Conservation (phyloP, 768 basidiomycete species). For the Strobilomyces dryophilus region DNA sequence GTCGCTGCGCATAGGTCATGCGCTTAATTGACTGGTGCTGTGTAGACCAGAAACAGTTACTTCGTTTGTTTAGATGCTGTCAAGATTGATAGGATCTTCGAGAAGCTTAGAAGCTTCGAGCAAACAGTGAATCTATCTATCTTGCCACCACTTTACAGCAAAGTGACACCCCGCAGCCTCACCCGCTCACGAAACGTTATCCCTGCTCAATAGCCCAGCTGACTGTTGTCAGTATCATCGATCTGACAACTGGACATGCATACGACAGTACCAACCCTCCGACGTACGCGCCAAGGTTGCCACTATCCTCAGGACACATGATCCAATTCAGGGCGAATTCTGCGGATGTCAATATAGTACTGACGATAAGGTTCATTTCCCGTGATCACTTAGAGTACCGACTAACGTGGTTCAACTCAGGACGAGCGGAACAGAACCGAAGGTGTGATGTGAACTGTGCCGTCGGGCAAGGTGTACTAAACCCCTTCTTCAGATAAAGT, state of each 20-base stretch:
- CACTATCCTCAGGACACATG: constrained; percentile 81
- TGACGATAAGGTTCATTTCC: constrained; percentile 61
- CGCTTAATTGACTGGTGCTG: background rate
- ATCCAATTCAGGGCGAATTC: constrained; percentile 63
- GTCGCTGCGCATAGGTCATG: background rate
- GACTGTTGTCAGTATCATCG: constrained; percentile 58
- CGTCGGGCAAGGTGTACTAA: background rate
- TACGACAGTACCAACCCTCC: constrained; percentile 78
- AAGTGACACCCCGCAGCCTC: constrained; percentile 12
- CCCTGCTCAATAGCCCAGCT: constrained; percentile 60
- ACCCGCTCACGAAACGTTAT: constrained; percentile 39
- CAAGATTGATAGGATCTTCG: constrained; percentile 69
- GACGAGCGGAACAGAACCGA: constrained; percentile 89
- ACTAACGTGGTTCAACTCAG: constrained; percentile 31
- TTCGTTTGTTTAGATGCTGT: constrained; percentile 67
- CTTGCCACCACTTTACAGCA: background rate
- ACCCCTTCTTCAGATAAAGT: constrained; percentile 60
- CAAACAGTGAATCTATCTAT: constrained; percentile 28
- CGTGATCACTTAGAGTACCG: background rate
- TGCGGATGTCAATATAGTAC: constrained; percentile 47
- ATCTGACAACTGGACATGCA: constrained; percentile 59
- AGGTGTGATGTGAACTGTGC: constrained; percentile 41
- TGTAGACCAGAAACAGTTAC: constrained; percentile 76
- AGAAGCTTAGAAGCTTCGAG: constrained; percentile 55
- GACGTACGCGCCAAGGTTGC: constrained; percentile 54